Evolutionary conservation across 805 yeast species (phyloP), one percentile per base, ranked within the genome.

Genomic region (Yarrowia hollandica): DNA sequence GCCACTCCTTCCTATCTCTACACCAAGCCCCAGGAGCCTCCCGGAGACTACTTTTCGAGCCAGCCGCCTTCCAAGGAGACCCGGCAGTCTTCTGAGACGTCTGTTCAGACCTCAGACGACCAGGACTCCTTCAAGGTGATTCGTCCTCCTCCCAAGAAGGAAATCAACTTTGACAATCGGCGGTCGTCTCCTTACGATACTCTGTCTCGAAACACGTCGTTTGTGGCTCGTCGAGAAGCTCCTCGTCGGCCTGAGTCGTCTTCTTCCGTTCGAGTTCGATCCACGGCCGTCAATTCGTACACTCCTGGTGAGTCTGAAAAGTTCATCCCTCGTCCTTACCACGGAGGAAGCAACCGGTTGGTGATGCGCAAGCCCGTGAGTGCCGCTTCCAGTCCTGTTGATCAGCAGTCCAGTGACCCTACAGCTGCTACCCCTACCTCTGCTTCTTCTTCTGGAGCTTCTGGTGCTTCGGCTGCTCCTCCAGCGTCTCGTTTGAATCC

Each of bases 91-190:
- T 41, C 48, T 9, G 33, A 41, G 22, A 5, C 48, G 33, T 41
- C 48, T 0, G 23, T 39, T 15, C 44, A 39, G n/a, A 39, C 44
- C 4, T 22, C 30, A 2, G 44, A 39, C 48, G 65, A 18, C 33
- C 54, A 62, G 63, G 26, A 67, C 67, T 75, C 89, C 0, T 88
- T 89, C 68, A 77, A 85, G 61, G 84, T 89, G 0, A 78, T 89
- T 8, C 73, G 91, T 28, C 79, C 78, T 9, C 80, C 82, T 21
- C 82, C 80, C n/a, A 75, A 79, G 30, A 63, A 66, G 26, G 96
- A 87, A 66, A 88, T 88, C 62, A 90, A 90, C 69, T 89, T 89
- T 67, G 94, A 89, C 65, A 82, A 86, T 64, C 77, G 90, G 55
- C 73, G 96, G 41, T 82, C 82, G 44, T 85, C 96, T 0, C 95